phyloP scores from a whole-genome alignment of 345 rosid genomes.

The Alliaria petiolata region DNA sequence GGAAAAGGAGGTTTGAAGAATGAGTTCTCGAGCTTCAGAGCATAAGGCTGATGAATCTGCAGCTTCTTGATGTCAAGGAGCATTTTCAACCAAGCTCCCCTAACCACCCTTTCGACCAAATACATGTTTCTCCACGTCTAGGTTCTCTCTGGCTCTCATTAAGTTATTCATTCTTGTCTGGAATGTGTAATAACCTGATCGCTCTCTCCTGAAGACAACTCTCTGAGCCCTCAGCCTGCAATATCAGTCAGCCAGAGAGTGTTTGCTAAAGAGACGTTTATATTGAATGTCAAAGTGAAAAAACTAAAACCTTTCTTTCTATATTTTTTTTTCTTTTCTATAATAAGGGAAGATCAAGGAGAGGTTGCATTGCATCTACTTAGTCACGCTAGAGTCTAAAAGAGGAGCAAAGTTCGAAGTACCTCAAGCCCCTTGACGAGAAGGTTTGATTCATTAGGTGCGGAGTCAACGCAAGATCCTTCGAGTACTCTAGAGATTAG shows the following conservation, averaged over 20 bases:
- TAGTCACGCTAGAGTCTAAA: too few species aligned
- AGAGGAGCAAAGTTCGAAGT: too few species aligned
- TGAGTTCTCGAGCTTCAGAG: constrained; percentile 58
- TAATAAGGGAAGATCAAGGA: too few species aligned
- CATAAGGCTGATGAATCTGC: constrained; percentile 61
- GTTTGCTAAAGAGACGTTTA: background rate
- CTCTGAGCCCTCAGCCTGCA: background rate
- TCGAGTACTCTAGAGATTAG: too few species aligned
- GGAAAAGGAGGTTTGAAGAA: constrained; percentile 73
- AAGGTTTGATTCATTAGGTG: too few species aligned
- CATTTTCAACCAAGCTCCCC: constrained; percentile 55
- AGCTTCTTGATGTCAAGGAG: constrained; percentile 65
- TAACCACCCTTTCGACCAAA: constrained; percentile 38
- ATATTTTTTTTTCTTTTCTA: too few species aligned
- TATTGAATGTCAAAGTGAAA: too few species aligned
- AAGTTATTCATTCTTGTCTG: background rate
- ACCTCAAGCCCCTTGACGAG: too few species aligned
- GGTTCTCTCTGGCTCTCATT: background rate
- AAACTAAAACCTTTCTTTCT: too few species aligned
- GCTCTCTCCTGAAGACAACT: constrained; percentile 37
- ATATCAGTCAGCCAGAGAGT: background rate
- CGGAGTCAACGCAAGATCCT: too few species aligned
- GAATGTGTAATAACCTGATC: background rate
- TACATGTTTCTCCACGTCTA: constrained; percentile 13
- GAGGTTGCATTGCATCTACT: too few species aligned